Evolutionary conservation across 2,329 filamentous ascomycete species (phyloP).

Genomic region (Aspergillus sp.): DNA sequence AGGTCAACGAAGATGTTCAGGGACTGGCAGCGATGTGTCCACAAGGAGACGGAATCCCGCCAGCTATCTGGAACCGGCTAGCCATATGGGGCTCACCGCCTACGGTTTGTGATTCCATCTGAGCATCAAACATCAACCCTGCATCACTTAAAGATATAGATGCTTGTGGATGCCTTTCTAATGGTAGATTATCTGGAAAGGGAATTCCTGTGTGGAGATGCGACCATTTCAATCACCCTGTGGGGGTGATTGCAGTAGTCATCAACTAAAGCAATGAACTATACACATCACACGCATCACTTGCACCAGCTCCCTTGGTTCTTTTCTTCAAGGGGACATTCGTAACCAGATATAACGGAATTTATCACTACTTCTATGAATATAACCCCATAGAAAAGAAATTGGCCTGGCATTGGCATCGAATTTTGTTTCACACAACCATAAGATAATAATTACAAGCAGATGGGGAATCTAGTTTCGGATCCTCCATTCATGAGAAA

Average conservation of each 20-base stretch:
- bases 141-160: neutral
- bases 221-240: no score
- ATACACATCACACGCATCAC: neutral
- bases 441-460: slow-evolving; percentile 32
- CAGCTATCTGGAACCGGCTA: slow-evolving; percentile 36
- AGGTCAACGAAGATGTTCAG: slow-evolving; percentile 17
- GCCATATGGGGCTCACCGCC: slow-evolving; percentile 29
- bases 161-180: neutral
- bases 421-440: slow-evolving; percentile 10
- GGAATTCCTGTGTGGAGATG: neutral
- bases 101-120: slow-evolving; percentile 15
- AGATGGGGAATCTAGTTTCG: slow-evolving; percentile 15
- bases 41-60: slow-evolving; percentile 36
- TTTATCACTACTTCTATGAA: neutral
- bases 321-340: neutral
- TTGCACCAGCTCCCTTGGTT: no score
- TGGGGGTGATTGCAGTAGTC: neutral
- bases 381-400: slow-evolving; percentile 11
- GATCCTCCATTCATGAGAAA: slow-evolving; percentile 13
- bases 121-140: neutral
- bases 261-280: neutral
- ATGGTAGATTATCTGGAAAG: neutral
- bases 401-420: slow-evolving; percentile 16
- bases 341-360: neutral
- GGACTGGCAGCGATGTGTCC: slow-evolving; percentile 35